Evolutionary conservation across 2,329 filamentous ascomycete species (phyloP), one percentile per base, ranked within the genome.

Genomic region (Domatiomyces globalis): DNA sequence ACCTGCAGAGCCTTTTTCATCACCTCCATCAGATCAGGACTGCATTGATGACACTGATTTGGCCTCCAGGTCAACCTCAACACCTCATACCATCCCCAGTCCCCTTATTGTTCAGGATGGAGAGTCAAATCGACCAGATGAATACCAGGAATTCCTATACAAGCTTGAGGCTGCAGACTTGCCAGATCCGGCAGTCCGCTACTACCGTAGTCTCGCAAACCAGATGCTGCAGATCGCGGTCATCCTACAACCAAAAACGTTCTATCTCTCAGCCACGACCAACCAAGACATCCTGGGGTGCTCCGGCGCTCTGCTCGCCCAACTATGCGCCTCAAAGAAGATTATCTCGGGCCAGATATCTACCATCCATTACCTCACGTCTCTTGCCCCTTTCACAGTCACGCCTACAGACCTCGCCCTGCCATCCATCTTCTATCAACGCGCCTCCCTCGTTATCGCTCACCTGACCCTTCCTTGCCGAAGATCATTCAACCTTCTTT

Each of bases 371-470:
- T 50, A 51, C 27, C 46, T 61, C 22, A 57, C 47, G 36, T 49
- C 51, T 5, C 50, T 59, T 12, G 55, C 54, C 22, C 53, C 54
- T 9, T 61, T 61, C 44, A 56, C 46, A 6, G 46, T 54, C 22
- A 39, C 44, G 8, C 58, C 58, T n/a, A 43, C 51, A 12, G 33
- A 48, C 17, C 36, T 54, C 36, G 52, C 58, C 27, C 43, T 58
- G 7, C 58, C 56, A 56, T 55, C 47, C 8, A 60, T 50, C 25
- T 61, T 57, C 45, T 51, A 52, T 44, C 59, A 61, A 48, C 52
- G 49, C 45, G 53, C 51, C 1, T 43, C 50, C 22, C 51, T 61
- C 22, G 56, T 58, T 39, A 33, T 49, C n/a, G 15, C 8, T 45
- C 25, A 39, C 17, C 54, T 58, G 45, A 57, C 45, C 18, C 47